phyloP scores from a whole-genome alignment of 495 filamentous ascomycete genomes.

The Pyrenula massariospora region DNA sequence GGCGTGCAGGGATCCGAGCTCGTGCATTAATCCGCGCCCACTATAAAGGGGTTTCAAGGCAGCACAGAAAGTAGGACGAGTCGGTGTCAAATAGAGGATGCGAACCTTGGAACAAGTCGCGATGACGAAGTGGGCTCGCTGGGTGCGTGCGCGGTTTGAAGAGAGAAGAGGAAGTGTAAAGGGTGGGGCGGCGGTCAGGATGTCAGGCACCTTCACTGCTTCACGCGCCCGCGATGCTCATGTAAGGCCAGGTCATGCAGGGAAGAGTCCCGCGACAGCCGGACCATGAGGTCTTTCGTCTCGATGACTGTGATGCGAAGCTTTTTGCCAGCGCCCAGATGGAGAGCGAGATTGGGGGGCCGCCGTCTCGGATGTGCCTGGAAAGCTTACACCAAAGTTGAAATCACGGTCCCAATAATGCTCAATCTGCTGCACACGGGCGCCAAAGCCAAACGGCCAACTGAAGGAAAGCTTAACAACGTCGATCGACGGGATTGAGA shows the following conservation, averaged over 20 bases:
- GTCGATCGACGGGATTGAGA: too few relatives aligned
- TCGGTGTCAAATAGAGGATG: not conserved
- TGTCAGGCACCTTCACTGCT: too few relatives aligned
- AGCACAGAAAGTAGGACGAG: not conserved
- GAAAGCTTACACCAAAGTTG: not conserved
- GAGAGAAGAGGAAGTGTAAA: not conserved
- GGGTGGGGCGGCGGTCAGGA: not conserved
- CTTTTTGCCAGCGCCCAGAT: not conserved
- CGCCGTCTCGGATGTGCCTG: not conserved
- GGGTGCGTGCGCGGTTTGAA: not conserved
- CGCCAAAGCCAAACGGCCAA: too few relatives aligned
- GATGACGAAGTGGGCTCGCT: not conserved
- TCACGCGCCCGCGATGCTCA: too few relatives aligned
- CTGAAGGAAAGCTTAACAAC: too few relatives aligned
- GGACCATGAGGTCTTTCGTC: not conserved
- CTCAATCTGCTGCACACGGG: too few relatives aligned
- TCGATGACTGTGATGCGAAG: not conserved
- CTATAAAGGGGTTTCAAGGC: not conserved
- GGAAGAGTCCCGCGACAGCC: not conserved
- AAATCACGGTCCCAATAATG: too few relatives aligned
- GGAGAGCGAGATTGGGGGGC: not conserved
- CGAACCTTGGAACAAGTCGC: not conserved
- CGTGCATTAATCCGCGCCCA: not conserved
- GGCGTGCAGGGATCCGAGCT: not conserved
- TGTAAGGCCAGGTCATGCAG: too few relatives aligned